Conservation (phyloP, 140 eudicot genomes). For the Flaveria floridana region DNA sequence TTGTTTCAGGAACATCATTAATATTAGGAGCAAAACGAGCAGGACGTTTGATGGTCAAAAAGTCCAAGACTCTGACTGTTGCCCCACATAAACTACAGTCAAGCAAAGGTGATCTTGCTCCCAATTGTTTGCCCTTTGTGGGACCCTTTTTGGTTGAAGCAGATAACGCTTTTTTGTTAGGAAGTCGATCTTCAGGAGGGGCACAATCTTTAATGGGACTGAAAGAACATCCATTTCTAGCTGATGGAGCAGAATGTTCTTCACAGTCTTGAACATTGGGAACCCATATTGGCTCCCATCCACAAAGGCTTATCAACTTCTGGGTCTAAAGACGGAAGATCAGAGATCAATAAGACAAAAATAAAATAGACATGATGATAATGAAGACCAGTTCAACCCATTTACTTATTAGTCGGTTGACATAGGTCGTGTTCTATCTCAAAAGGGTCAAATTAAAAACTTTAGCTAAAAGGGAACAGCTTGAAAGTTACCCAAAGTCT, state of each 20-base stretch:
- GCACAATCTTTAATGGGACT: neutral
- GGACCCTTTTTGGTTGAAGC: neutral
- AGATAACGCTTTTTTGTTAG: neutral
- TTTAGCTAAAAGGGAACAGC: neutral
- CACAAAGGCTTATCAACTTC: conserved; percentile 1
- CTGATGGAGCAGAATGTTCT: neutral
- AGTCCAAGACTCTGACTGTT: neutral
- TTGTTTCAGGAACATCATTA: neutral
- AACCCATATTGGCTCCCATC: neutral
- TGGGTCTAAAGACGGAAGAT: neutral
- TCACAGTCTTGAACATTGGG: neutral
- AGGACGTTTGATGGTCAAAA: neutral
- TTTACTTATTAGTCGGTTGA: neutral
- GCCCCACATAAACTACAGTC: neutral
- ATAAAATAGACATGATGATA: neutral
- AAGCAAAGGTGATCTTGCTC: neutral
- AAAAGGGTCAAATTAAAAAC: neutral
- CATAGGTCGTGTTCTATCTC: neutral
- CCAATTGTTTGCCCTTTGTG: neutral
- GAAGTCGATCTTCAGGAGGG: neutral
- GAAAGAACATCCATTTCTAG: neutral
- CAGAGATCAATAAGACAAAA: neutral
- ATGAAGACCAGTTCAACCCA: neutral
- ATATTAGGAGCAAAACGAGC: neutral
- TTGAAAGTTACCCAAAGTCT: neutral